Conservation (phyloP, 768 basidiomycete species). For the Fibroporia radiculosa region DNA sequence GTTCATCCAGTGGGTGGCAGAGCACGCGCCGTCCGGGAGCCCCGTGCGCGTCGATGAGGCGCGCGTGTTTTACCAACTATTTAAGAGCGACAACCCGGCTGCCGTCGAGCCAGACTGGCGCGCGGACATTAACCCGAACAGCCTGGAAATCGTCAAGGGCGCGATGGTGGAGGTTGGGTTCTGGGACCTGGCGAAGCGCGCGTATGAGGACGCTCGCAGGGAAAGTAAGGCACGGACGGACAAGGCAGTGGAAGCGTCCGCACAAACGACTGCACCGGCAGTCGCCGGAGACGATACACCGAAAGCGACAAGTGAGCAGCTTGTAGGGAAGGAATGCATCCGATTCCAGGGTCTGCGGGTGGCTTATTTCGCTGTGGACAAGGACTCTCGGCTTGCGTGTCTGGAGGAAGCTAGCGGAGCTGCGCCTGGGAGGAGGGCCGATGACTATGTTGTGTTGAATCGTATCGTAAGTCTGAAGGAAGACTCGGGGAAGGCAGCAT, state of each 20-base stretch:
- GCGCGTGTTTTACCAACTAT: constrained; percentile 86
- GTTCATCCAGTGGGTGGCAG: constrained; percentile 96
- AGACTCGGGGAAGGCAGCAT: constrained; percentile 67
- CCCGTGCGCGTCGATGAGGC: constrained; percentile 86
- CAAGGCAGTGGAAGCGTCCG: constrained; percentile 45
- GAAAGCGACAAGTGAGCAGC: constrained; percentile 65
- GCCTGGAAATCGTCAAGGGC: constrained; percentile 69
- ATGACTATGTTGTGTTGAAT: constrained; percentile 82
- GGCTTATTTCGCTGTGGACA: constrained; percentile 92
- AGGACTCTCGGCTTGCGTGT: constrained; percentile 64
- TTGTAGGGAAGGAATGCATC: constrained; percentile 86
- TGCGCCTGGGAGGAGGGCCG: constrained; percentile 42
- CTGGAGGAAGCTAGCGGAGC: constrained; percentile 46
- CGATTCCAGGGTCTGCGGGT: constrained; percentile 96
- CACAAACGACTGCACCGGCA: constrained; percentile 20
- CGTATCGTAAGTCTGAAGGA: constrained; percentile 93
- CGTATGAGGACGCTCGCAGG: constrained; percentile 53
- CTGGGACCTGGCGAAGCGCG: constrained; percentile 69
- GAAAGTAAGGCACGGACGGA: constrained; percentile 59
- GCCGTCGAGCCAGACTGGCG: constrained; percentile 65
- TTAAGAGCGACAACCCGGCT: constrained; percentile 88
- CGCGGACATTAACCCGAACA: constrained; percentile 76
- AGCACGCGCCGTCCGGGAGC: constrained; percentile 67
- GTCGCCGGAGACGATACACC: constrained; percentile 49
- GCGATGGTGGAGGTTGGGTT: constrained; percentile 89